Evolutionary conservation across 495 filamentous ascomycete genomes (phyloP).

Genomic region (Penicillium steckii): DNA sequence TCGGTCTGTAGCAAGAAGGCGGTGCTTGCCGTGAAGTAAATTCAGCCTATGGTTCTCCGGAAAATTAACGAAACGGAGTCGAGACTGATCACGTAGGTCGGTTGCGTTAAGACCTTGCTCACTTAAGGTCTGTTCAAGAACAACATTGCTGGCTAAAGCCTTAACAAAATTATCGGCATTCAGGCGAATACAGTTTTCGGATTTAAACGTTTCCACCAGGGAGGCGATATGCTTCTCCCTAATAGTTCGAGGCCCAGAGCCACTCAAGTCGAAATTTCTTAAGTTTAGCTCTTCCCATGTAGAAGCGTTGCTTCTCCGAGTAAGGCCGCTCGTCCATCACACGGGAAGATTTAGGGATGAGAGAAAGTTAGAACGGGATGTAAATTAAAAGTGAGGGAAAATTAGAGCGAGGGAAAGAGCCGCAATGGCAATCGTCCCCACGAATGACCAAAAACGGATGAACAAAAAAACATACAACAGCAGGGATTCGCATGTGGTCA

Average conservation of each 20-base stretch:
- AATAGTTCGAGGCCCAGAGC: not conserved
- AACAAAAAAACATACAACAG: too few species aligned
- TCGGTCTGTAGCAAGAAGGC: not conserved
- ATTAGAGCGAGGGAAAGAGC: too few species aligned
- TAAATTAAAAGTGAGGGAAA: too few species aligned
- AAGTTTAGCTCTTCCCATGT: not conserved
- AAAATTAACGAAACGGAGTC: not conserved
- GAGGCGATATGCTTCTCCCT: not conserved
- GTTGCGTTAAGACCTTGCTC: not conserved
- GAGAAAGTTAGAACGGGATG: too few species aligned
- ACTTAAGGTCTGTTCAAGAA: too few species aligned
- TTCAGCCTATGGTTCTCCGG: not conserved
- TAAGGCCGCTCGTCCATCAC: too few species aligned
- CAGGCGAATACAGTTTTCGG: conserved; percentile 1
- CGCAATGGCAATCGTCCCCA: too few species aligned
- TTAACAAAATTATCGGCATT: conserved; percentile 7
- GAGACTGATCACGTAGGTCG: not conserved
- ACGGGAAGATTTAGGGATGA: too few species aligned
- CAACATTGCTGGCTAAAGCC: too few species aligned
- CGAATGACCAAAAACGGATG: too few species aligned
- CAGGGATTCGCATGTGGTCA: too few species aligned
- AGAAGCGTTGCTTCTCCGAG: too few species aligned
- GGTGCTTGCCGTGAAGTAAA: not conserved
- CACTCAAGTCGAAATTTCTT: not conserved
- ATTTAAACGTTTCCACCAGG: conserved; percentile 1